Conservation (phyloP, 2,329 filamentous ascomycete species). For the Aspergillus quadricinctus region DNA sequence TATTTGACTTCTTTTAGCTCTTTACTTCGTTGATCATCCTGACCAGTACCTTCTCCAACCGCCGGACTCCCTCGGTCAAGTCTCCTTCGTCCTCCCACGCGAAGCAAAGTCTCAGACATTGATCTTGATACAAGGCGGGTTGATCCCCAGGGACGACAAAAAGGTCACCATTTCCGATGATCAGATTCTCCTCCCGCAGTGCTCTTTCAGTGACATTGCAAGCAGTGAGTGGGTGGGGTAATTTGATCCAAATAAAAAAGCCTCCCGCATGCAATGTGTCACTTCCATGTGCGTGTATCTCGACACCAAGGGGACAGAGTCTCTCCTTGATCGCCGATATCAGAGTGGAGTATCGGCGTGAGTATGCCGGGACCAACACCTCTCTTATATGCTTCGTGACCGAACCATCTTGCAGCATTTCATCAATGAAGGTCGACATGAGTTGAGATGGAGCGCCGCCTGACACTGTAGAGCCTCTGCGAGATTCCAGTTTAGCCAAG, state of each 20-base stretch:
- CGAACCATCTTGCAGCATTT: slow-evolving; percentile 47
- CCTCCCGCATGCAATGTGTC: slow-evolving; percentile 7
- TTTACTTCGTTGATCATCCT: background rate
- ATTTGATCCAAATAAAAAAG: slow-evolving; percentile 12
- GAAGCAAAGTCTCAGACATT: slow-evolving; percentile 13
- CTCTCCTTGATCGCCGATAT: slow-evolving; percentile 5
- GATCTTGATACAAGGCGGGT: slow-evolving; percentile 32
- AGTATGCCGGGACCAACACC: slow-evolving; percentile 31
- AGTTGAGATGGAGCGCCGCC: slow-evolving; percentile 56
- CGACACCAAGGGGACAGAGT: slow-evolving; percentile 11
- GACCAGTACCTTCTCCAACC: background rate
- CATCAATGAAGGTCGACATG: slow-evolving; percentile 51
- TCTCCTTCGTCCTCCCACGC: slow-evolving; percentile 14
- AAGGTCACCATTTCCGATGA: slow-evolving; percentile 5
- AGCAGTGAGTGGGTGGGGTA: slow-evolving; percentile 7
- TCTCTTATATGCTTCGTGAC: slow-evolving; percentile 50
- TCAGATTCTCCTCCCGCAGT: slow-evolving; percentile 4
- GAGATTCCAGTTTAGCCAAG: background rate
- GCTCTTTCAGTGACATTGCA: slow-evolving; percentile 5
- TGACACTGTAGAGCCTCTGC: slow-evolving; percentile 37
- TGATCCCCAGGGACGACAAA: slow-evolving; percentile 48
- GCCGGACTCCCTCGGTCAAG: slow-evolving; percentile 8
- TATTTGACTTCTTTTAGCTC: background rate
- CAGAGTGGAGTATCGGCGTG: slow-evolving; percentile 3
- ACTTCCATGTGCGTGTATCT: slow-evolving; percentile 4